Evolutionary conservation across 305 asterid species (phyloP).

Genomic region (Andrographis paniculata): DNA sequence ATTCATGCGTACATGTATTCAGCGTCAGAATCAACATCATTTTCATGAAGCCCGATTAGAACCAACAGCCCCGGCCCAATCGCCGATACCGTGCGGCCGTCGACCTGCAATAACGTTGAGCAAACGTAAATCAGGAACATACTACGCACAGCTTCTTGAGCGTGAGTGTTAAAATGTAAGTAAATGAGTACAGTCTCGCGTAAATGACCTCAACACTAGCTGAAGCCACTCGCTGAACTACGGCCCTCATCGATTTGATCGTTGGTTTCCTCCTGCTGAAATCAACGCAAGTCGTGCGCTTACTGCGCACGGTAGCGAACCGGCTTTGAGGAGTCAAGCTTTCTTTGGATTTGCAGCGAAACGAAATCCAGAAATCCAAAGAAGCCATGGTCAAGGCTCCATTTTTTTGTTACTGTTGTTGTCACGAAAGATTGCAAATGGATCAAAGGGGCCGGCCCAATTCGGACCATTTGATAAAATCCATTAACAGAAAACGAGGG

Average conservation of each 20-base stretch:
- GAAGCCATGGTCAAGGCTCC: constrained; percentile 14
- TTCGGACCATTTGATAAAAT: constrained; percentile 15
- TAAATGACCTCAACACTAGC: constrained; percentile 75
- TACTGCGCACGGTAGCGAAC: constrained; percentile 23
- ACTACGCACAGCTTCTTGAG: constrained; percentile 8
- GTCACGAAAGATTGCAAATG: neutral
- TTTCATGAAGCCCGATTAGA: constrained; percentile 73
- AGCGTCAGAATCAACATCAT: constrained; percentile 65
- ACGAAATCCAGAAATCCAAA: constrained; percentile 14
- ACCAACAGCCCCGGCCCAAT: constrained; percentile 89
- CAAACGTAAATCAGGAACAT: constrained; percentile 10
- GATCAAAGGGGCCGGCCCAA: constrained; percentile 1
- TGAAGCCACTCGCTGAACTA: constrained; percentile 82
- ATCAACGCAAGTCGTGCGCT: constrained; percentile 18
- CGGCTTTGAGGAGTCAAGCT: constrained; percentile 15
- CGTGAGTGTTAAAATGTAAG: constrained; percentile 2
- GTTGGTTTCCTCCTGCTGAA: constrained; percentile 20
- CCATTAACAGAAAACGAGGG: neutral
- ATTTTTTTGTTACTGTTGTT: neutral
- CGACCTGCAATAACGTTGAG: constrained; percentile 53
- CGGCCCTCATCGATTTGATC: constrained; percentile 66
- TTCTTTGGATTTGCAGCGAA: constrained; percentile 23
- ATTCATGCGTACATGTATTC: constrained; percentile 54
- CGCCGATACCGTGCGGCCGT: constrained; percentile 55
- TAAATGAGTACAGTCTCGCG: neutral